These are phyloP conservation scores for Talaromyces marneffei DNA, from an alignment of 2,329 filamentous ascomycete species.

Conservation along the genomic window DNA sequence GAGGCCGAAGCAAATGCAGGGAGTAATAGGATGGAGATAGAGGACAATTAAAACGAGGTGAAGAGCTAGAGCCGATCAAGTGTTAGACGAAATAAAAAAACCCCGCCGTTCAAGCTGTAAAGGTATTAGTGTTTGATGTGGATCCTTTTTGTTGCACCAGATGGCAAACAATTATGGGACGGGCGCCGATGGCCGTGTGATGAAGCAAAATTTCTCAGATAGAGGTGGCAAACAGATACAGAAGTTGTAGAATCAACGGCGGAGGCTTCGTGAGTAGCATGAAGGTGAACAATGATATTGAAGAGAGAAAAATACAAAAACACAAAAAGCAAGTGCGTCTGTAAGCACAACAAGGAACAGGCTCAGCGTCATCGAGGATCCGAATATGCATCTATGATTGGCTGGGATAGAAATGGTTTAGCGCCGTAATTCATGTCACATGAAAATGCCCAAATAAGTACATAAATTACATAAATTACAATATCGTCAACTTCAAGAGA, in stretches of 20 bases:
- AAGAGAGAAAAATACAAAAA: neutral
- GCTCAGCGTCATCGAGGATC: neutral
- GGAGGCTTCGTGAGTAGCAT: neutral
- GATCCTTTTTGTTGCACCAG: neutral
- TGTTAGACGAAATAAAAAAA: constrained; percentile 1
- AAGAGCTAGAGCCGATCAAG: neutral
- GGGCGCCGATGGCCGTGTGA: neutral
- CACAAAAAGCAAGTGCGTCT: neutral
- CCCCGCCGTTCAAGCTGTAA: constrained; percentile 3
- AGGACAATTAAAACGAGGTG: neutral
- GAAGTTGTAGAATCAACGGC: neutral
- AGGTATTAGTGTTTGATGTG: constrained; percentile 6
- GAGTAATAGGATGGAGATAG: neutral
- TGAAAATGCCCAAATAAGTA: neutral
- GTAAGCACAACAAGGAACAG: neutral
- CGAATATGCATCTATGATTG: neutral
- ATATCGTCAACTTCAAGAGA: neutral
- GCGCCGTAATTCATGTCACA: neutral
- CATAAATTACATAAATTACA: neutral
- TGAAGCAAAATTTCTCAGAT: neutral
- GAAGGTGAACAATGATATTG: neutral
- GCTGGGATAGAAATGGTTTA: constrained; percentile 1
- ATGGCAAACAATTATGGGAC: neutral
- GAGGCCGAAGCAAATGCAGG: too few species aligned
- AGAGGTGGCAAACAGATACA: neutral